A percentile compares a stretch with the other conserved stretches of the same genome.
phyloP scores from a whole-genome alignment of 2,329 filamentous ascomycete genomes.

The Juglanconis juglandina region DNA sequence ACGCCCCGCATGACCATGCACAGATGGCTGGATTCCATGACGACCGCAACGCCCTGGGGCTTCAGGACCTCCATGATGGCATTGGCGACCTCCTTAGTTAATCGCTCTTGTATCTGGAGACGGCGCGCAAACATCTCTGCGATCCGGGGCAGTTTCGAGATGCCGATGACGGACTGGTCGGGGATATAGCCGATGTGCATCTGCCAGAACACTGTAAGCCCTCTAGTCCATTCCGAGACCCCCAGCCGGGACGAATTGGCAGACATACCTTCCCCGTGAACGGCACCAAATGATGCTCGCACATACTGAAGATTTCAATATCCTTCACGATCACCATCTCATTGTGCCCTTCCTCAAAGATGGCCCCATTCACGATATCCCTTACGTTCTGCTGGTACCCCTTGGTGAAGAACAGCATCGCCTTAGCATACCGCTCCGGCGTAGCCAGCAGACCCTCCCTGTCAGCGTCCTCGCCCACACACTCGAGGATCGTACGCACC shows the following conservation, averaged over 20 bases:
- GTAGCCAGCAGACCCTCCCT: slow-evolving; percentile 63
- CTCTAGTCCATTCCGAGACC: background rate
- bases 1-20: slow-evolving; percentile 99
- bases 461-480: slow-evolving; percentile 65
- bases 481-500: slow-evolving; percentile 65
- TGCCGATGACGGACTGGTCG: slow-evolving; percentile 82
- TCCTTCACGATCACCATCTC: slow-evolving; percentile 98
- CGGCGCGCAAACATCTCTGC: slow-evolving; percentile 95
- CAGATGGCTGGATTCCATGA: slow-evolving; percentile 94
- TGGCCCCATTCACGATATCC: slow-evolving; percentile 87
- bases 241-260: background rate
- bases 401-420: slow-evolving; percentile 92
- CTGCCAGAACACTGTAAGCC: slow-evolving; percentile 38
- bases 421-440: slow-evolving; percentile 88
- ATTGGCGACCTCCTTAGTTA: slow-evolving; percentile 93
- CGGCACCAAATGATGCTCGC: slow-evolving; percentile 95
- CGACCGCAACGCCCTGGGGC: slow-evolving; percentile 91
- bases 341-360: slow-evolving; percentile 95
- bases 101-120: slow-evolving; percentile 90
- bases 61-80: slow-evolving; percentile 90
- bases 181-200: slow-evolving; percentile 99
- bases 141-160: slow-evolving; percentile 92
- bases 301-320: slow-evolving; percentile 90
- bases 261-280: slow-evolving; percentile 81
- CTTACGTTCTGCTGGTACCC: slow-evolving; percentile 93